Evolutionary conservation across 371 early-diverging fungal species (phyloP).

Genomic region (Lichtheimia ramosa): DNA sequence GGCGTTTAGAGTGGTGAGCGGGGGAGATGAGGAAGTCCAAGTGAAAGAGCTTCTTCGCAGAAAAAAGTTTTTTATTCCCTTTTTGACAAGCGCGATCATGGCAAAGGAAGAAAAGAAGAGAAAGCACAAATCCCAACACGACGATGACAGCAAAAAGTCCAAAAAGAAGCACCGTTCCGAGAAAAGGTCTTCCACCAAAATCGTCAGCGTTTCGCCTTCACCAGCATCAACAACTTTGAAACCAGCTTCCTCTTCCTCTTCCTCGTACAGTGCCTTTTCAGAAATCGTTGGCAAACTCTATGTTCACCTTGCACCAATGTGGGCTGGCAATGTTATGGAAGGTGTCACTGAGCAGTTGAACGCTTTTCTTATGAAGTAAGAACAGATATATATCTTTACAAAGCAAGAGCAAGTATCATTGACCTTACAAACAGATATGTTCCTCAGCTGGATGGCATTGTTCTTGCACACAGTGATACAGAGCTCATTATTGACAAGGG

Average conservation of each 20-base stretch:
- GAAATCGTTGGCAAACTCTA: constrained; percentile 63
- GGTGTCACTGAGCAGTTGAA: constrained; percentile 84
- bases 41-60: no score
- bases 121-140: constrained; percentile 33
- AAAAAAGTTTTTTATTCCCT: background rate
- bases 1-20: no score
- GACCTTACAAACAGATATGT: constrained; percentile 58
- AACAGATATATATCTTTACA: background rate
- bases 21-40: no score
- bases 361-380: constrained; percentile 84
- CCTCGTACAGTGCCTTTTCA: constrained; percentile 54
- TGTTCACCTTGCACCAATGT: constrained; percentile 77
- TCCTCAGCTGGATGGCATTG: constrained; percentile 86
- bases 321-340: constrained; percentile 62
- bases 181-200: constrained; percentile 12
- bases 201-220: constrained; percentile 10
- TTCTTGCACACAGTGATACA: constrained; percentile 78
- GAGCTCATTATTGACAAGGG: constrained; percentile 59
- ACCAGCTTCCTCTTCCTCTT: background rate
- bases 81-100: constrained; percentile 7
- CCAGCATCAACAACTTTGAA: constrained; percentile 8
- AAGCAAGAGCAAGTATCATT: background rate
- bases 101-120: constrained; percentile 40
- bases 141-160: constrained; percentile 26
- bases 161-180: constrained; percentile 22